phyloP scores from a whole-genome alignment of 2,329 filamentous ascomycete species.

The Claviceps fusiformis region DNA sequence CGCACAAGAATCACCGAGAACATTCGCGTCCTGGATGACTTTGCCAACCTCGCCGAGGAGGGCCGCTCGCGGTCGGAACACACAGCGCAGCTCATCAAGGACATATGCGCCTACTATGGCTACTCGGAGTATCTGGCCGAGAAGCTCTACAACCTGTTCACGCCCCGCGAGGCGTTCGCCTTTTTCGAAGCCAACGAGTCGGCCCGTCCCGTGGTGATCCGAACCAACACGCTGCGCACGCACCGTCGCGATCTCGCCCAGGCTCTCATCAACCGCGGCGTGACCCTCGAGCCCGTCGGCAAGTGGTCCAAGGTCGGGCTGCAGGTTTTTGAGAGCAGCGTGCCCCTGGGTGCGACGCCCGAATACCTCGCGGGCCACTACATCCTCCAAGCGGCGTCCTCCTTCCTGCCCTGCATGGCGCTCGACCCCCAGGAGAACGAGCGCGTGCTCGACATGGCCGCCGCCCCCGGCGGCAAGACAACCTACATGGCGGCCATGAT shows the following conservation, averaged over 20 bases:
- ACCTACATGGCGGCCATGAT: conserved; percentile 53
- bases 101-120: conserved; percentile 93
- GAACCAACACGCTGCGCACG: conserved; percentile 85
- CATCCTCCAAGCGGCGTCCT: conserved; percentile 91
- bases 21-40: conserved; percentile 80
- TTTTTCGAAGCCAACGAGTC: conserved; percentile 99
- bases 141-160: conserved; percentile 87
- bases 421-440: conserved; percentile 88
- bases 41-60: conserved; percentile 66
- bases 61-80: conserved; percentile 80
- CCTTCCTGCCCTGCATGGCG: conserved; percentile 95
- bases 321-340: conserved; percentile 83
- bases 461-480: conserved; percentile 16
- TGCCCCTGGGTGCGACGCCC: conserved; percentile 81
- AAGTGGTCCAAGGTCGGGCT: conserved; percentile 98
- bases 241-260: conserved; percentile 73
- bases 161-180: conserved; percentile 84
- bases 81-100: conserved; percentile 70
- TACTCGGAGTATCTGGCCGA: conserved; percentile 92
- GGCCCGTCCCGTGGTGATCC: conserved; percentile 81
- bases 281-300: conserved; percentile 89
- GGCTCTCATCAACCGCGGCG: conserved; percentile 86
- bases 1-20: conserved; percentile 85
- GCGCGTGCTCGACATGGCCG: conserved; percentile 58
- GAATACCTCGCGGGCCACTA: conserved; percentile 97